Evolutionary conservation across 1,284 basidiomycete species (phyloP).

Genomic region (Pseudozyma hubeiensis): DNA sequence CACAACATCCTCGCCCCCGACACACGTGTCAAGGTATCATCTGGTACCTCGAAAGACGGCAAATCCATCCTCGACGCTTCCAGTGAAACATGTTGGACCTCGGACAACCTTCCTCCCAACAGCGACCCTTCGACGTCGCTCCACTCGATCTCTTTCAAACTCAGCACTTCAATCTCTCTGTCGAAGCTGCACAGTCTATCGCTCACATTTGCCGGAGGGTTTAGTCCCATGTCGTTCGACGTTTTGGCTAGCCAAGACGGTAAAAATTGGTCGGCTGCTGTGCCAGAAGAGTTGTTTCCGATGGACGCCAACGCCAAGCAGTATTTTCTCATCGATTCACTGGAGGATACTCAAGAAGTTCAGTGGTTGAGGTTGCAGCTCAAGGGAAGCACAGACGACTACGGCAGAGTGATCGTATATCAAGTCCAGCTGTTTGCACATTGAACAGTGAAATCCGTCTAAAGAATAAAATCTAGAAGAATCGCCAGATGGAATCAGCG

Average conservation of each 20-base stretch:
- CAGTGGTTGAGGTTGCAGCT: slow-evolving; percentile 34
- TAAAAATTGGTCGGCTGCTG: slow-evolving; percentile 11
- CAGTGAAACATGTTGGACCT: slow-evolving; percentile 50
- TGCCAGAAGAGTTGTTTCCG: slow-evolving; percentile 9
- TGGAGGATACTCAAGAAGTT: not conserved
- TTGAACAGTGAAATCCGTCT: not conserved
- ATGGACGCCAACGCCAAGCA: slow-evolving; percentile 46
- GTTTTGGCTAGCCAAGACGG: slow-evolving; percentile 15
- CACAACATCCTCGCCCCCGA: slow-evolving; percentile 35
- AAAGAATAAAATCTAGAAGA: slow-evolving; percentile 26
- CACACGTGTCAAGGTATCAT: slow-evolving; percentile 46
- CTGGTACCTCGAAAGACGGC: slow-evolving; percentile 42
- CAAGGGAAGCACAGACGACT: slow-evolving; percentile 48
- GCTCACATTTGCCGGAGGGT: slow-evolving; percentile 44
- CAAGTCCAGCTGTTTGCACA: slow-evolving; percentile 29
- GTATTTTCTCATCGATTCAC: slow-evolving; percentile 11
- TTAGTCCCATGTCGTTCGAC: slow-evolving; percentile 27
- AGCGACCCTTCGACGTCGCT: slow-evolving; percentile 14
- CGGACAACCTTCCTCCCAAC: slow-evolving; percentile 39
- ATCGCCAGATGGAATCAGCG: slow-evolving; percentile 43
- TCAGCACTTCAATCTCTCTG: not conserved
- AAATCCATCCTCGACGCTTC: slow-evolving; percentile 44
- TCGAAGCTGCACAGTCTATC: slow-evolving; percentile 23
- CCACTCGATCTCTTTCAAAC: slow-evolving; percentile 33
- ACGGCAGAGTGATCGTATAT: slow-evolving; percentile 42